Evolutionary conservation across 345 rosid species (phyloP), one percentile per base, ranked within the genome.

Genomic region (Nephelium lappaceum): DNA sequence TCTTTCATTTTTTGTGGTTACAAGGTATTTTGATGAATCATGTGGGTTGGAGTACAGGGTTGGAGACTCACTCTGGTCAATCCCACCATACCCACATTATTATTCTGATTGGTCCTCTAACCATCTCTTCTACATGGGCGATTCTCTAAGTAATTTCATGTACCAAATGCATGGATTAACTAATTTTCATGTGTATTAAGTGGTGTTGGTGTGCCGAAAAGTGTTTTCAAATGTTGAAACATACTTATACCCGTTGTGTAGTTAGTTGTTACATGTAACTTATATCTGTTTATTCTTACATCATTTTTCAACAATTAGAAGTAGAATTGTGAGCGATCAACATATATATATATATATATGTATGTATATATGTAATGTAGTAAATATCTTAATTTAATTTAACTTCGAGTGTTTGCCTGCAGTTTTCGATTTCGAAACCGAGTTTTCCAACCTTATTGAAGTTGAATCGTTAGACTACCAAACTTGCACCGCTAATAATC

Each of bases 81-180:
- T 85, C 77, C 90, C 90, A 18, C 79, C 83, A 8, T 74, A 12
- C 47, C 83, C 88, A 6, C n/a, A 27, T 68, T 84, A 67, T 79
- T 84, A 87, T 82, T 23, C 78, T 69, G 72, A 74, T 24, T 87
- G 86, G 88, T 87, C 90, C 73, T 87, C 86, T n/a, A 66, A 79
- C n/a, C 69, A 67, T 47, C 1, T 67, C 70, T 80, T 87, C 69
- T 64, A 55, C 27, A 6, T 66, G 14, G 81, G 74, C 16, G 88
- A 83, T 61, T 72, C 73, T 58, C 73, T 87, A 25, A 61, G 90
- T 84, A 62, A 16, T 21, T 11, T 15, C 27, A 24, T 10, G 53
- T 27, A 1, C 36, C 6, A 43, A 8, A 15, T 3, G 10, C 39
- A 55, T 38, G 25, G 12, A 12, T 23, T 10, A n/a, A 60, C 14